These are phyloP conservation scores for Dioscorea cayenensis DNA, from an alignment of 116 monocot genomes.

Conservation along the genomic window DNA sequence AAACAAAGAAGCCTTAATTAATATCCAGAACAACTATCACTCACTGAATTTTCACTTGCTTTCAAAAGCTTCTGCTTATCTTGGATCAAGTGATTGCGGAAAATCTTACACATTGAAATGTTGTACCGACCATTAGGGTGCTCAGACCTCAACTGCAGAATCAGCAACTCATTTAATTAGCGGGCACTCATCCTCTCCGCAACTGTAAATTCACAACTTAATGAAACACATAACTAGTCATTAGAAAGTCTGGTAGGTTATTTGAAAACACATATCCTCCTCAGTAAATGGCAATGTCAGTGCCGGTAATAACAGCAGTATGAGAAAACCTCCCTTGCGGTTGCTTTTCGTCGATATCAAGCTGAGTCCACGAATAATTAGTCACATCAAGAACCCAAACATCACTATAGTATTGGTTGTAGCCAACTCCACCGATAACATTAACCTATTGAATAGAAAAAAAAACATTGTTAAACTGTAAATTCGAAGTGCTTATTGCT, in stretches of 20 bases:
- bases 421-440: constrained; percentile 87
- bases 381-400: too few species aligned
- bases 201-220: constrained; percentile 24
- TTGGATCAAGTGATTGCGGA: constrained; percentile 67
- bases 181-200: constrained; percentile 90
- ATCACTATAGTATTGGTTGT: constrained; percentile 89
- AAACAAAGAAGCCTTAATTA: too few species aligned
- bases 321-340: constrained; percentile 93
- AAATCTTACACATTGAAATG: constrained; percentile 54
- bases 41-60: too few species aligned
- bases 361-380: constrained; percentile 58
- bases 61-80: constrained; percentile 17
- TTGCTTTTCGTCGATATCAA: constrained; percentile 54
- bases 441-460: constrained; percentile 47
- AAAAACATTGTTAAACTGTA: too few species aligned
- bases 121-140: constrained; percentile 60
- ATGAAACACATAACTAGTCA: too few species aligned
- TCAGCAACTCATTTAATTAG: constrained; percentile 75
- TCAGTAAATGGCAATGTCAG: constrained; percentile 71
- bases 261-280: constrained; percentile 47
- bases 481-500: too few species aligned
- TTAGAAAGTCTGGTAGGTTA: too few species aligned
- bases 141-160: too few species aligned
- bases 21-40: too few species aligned
- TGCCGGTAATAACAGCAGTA: constrained; percentile 49